These are phyloP conservation scores for Ascobolus immersus DNA, from an alignment of 495 filamentous ascomycete genomes.

Conservation along the genomic window DNA sequence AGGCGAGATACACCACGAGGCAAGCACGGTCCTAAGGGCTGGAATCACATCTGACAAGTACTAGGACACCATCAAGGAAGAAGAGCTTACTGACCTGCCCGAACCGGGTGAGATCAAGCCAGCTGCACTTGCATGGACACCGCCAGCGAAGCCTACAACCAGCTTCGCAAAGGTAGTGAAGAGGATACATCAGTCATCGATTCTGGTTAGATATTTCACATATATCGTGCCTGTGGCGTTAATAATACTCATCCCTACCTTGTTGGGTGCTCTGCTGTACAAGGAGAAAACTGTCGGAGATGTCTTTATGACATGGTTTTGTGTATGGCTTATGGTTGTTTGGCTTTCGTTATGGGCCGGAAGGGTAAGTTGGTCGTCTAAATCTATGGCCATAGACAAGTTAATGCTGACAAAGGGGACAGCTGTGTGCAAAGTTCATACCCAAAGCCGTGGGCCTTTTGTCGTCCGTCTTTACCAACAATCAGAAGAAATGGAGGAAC, in stretches of 20 bases:
- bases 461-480: conserved; percentile 57
- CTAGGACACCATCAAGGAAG: too few species aligned
- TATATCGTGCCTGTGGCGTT: conserved; percentile 58
- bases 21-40: too few species aligned
- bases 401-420: conserved; percentile 1
- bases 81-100: too few species aligned
- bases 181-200: conserved; percentile 44
- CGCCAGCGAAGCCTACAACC: conserved; percentile 38
- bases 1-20: too few species aligned
- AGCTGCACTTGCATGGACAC: conserved; percentile 34
- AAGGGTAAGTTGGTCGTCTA: conserved; percentile 22
- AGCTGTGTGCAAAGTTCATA: conserved; percentile 50
- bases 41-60: too few species aligned
- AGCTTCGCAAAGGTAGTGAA: conserved; percentile 36
- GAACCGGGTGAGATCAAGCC: too few species aligned
- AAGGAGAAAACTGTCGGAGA: conserved; percentile 37
- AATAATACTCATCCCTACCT: conserved; percentile 53
- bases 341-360: conserved; percentile 82
- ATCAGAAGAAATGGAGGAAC: conserved; percentile 75
- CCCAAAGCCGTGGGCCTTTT: conserved; percentile 39
- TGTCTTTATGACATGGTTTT: conserved; percentile 52
- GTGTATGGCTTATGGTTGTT: conserved; percentile 79
- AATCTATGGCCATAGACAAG: neutral
- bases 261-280: conserved; percentile 47
- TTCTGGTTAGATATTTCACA: conserved; percentile 58